A percentile compares a stretch with the other conserved stretches of the same genome.
Conservation (phyloP, 352 stramenopile species). For the Phytophthora niederhauseri region DNA sequence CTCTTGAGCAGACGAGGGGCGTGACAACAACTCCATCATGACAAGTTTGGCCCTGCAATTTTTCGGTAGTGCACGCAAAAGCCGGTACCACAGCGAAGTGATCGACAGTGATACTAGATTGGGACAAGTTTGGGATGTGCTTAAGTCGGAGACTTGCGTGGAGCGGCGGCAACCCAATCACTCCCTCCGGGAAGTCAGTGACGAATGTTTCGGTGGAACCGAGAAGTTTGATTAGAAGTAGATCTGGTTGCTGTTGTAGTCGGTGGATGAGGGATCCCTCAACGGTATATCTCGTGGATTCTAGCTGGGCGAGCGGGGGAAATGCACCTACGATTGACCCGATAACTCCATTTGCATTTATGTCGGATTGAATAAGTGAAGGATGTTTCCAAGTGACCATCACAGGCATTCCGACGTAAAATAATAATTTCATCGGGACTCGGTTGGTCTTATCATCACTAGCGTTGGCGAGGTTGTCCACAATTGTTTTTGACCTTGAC, state of each 20-base stretch:
- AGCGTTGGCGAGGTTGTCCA: neutral
- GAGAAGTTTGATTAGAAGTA: neutral
- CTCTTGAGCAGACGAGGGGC: too few species aligned
- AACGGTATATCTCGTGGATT: neutral
- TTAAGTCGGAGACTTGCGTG: neutral
- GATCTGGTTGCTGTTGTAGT: neutral
- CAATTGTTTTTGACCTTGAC: neutral
- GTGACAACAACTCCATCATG: constrained; percentile 29
- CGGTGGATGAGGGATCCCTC: neutral
- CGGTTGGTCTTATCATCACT: neutral
- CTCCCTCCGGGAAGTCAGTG: constrained; percentile 7
- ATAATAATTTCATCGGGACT: neutral
- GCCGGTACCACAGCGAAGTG: constrained; percentile 30
- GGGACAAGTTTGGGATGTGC: constrained; percentile 4
- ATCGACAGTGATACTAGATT: constrained; percentile 20
- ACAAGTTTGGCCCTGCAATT: constrained; percentile 36
- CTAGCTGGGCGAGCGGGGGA: neutral
- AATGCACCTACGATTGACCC: neutral
- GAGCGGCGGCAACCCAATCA: constrained; percentile 15
- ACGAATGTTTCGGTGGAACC: neutral
- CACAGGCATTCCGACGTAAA: neutral
- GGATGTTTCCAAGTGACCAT: neutral
- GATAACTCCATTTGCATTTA: neutral
- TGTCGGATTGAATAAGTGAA: neutral
- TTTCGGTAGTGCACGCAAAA: constrained; percentile 35